A percentile compares a stretch with the other conserved stretches of the same genome.
phyloP scores from a whole-genome alignment of 179 eudicot species.

The Gypsophila paniculata region DNA sequence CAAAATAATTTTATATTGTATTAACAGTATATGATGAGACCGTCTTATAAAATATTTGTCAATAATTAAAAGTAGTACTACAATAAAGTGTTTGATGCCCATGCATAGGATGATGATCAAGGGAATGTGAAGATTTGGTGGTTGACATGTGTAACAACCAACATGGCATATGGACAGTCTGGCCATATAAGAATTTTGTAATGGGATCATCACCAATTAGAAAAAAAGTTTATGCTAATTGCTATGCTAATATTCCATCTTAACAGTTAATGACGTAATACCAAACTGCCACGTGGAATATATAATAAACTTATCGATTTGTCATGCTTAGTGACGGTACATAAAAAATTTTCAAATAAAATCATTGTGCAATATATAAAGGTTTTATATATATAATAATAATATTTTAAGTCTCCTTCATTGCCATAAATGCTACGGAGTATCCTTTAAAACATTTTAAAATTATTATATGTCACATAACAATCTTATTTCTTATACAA shows the following conservation, averaged over 20 bases:
- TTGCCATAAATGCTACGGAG: too few relatives aligned
- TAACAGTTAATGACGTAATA: slow-evolving; percentile 21
- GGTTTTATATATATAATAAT: too few relatives aligned
- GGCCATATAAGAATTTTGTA: not conserved
- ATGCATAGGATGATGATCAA: slow-evolving; percentile 19
- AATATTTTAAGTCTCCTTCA: too few relatives aligned
- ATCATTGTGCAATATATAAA: too few relatives aligned
- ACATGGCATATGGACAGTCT: slow-evolving; percentile 30
- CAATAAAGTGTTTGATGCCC: not conserved
- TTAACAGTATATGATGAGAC: too few relatives aligned
- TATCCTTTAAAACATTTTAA: too few relatives aligned
- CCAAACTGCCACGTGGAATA: slow-evolving; percentile 16
- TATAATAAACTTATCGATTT: slow-evolving; percentile 11
- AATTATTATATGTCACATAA: too few relatives aligned
- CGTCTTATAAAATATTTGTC: too few relatives aligned
- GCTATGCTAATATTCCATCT: slow-evolving; percentile 1
- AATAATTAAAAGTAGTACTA: not conserved
- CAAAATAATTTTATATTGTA: too few relatives aligned
- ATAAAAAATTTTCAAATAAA: too few relatives aligned
- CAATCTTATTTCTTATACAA: too few relatives aligned
- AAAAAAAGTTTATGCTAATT: too few relatives aligned
- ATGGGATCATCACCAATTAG: not conserved
- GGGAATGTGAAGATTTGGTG: slow-evolving; percentile 38
- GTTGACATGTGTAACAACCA: slow-evolving; percentile 41
- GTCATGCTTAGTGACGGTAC: slow-evolving; percentile 11